A percentile compares a stretch with the other conserved stretches of the same genome.
Conservation (phyloP, 140 eudicot genomes). For the Erigeron philadelphicus region DNA sequence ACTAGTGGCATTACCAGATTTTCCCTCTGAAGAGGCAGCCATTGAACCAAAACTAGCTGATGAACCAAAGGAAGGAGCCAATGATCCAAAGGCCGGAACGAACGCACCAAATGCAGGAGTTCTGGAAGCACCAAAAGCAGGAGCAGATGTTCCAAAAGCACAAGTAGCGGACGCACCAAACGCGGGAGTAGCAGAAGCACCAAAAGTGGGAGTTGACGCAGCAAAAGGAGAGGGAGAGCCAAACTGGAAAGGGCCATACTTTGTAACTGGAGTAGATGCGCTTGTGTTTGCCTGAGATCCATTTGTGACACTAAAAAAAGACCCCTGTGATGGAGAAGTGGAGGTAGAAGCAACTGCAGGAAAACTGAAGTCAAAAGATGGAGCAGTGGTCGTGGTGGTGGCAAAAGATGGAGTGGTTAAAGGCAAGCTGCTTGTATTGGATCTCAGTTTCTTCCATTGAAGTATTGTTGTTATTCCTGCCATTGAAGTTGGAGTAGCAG, state of each 20-base stretch:
- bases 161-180: background rate
- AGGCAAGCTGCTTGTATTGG: slow-evolving; percentile 27
- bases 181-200: slow-evolving; percentile 31
- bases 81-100: slow-evolving; percentile 30
- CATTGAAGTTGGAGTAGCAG: slow-evolving; percentile 24
- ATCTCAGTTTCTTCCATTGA: slow-evolving; percentile 20
- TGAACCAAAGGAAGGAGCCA: slow-evolving; percentile 36
- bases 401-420: slow-evolving; percentile 32
- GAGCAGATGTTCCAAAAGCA: too few relatives aligned
- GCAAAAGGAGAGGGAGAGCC: slow-evolving; percentile 8
- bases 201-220: background rate
- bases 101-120: slow-evolving; percentile 20
- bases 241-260: slow-evolving; percentile 34
- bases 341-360: slow-evolving; percentile 29
- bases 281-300: slow-evolving; percentile 32
- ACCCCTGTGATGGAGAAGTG: slow-evolving; percentile 34
- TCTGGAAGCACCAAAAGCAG: slow-evolving; percentile 31
- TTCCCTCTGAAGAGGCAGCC: slow-evolving; percentile 36
- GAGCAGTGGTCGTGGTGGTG: slow-evolving; percentile 24
- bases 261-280: slow-evolving; percentile 32
- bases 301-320: slow-evolving; percentile 29
- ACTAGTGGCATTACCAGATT: slow-evolving; percentile 26
- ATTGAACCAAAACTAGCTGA: slow-evolving; percentile 36
- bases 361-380: slow-evolving; percentile 31
- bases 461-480: slow-evolving; percentile 9